Evolutionary conservation across 2,329 filamentous ascomycete genomes (phyloP).

Genomic region (Pezicula carpinea): DNA sequence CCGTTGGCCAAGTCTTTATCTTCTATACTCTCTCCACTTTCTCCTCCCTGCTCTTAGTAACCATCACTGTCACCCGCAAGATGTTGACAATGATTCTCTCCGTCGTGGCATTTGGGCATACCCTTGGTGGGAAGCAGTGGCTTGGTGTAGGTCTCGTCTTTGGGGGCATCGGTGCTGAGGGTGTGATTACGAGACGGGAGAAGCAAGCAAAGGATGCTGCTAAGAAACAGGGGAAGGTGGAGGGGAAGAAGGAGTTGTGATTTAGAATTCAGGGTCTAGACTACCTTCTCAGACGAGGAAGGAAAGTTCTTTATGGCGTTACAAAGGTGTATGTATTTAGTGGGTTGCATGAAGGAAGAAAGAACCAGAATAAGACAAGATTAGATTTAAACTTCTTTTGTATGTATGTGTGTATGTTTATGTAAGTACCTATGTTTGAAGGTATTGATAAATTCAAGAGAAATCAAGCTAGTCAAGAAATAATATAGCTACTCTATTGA

Average conservation of each 20-base stretch:
- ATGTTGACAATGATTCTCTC: constrained; percentile 99
- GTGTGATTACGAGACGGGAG: constrained; percentile 71
- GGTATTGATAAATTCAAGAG: too few relatives aligned
- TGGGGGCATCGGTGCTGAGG: constrained; percentile 90
- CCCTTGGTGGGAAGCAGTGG: constrained; percentile 85
- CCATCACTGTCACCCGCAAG: constrained; percentile 94
- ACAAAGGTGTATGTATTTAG: neutral
- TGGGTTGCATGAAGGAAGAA: neutral
- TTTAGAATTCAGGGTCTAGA: neutral
- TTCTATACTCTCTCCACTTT: constrained; percentile 94
- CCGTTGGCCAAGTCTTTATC: constrained; percentile 93
- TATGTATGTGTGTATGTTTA: too few relatives aligned
- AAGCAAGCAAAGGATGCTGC: constrained; percentile 75
- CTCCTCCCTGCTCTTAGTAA: constrained; percentile 86
- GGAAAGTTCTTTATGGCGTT: neutral
- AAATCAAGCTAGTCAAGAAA: too few relatives aligned
- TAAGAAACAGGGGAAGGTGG: constrained; percentile 32
- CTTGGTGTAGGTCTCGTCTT: constrained; percentile 89
- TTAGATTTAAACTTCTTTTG: too few relatives aligned
- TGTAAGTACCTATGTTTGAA: too few relatives aligned
- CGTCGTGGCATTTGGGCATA: constrained; percentile 90
- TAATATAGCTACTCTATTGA: too few relatives aligned
- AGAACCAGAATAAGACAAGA: neutral
- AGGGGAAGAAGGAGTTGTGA: constrained; percentile 21
- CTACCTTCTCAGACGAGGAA: neutral